phyloP scores from a whole-genome alignment of 1,284 basidiomycete species.

The Paramarasmius palmivorus region DNA sequence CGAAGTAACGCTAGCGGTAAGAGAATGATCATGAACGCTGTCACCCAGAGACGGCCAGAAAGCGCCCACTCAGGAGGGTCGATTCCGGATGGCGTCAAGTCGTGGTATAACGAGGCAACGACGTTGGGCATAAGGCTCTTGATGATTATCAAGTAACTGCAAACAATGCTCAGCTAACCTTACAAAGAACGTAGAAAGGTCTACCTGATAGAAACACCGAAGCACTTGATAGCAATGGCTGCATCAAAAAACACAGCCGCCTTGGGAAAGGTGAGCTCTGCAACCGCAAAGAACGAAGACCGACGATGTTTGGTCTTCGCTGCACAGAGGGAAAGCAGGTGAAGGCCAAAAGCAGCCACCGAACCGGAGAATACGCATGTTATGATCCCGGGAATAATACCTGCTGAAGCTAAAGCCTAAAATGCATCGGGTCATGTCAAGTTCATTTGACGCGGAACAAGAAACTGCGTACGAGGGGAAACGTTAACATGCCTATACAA shows the following conservation, averaged over 20 bases:
- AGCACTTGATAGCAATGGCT: slow-evolving; percentile 96
- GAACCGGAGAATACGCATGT: slow-evolving; percentile 87
- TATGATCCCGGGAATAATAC: slow-evolving; percentile 83
- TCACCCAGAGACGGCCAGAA: slow-evolving; percentile 83
- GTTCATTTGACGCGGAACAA: slow-evolving; percentile 8
- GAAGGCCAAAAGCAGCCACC: slow-evolving; percentile 85
- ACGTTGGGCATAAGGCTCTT: slow-evolving; percentile 95
- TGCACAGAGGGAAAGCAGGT: slow-evolving; percentile 87
- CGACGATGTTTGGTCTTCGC: slow-evolving; percentile 73
- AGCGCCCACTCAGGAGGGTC: slow-evolving; percentile 75
- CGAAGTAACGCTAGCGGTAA: slow-evolving; percentile 88
- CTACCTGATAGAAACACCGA: slow-evolving; percentile 93
- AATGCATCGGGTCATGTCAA: slow-evolving; percentile 15
- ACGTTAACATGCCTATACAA: slow-evolving; percentile 75
- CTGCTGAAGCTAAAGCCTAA: slow-evolving; percentile 84
- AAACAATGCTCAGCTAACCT: slow-evolving; percentile 9
- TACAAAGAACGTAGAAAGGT: slow-evolving; percentile 19
- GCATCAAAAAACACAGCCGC: slow-evolving; percentile 87
- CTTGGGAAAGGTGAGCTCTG: slow-evolving; percentile 82
- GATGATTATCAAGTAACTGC: slow-evolving; percentile 90
- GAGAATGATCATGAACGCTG: slow-evolving; percentile 80
- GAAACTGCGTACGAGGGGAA: slow-evolving; percentile 61
- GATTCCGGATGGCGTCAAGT: slow-evolving; percentile 63
- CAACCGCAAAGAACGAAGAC: slow-evolving; percentile 87
- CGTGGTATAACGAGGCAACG: slow-evolving; percentile 80